Percentiles rank a stretch among this genome's conserved stretches.
Evolutionary conservation across 1,139 yeast genomes (phyloP).

Genomic region (Meyerozyma sp.): DNA sequence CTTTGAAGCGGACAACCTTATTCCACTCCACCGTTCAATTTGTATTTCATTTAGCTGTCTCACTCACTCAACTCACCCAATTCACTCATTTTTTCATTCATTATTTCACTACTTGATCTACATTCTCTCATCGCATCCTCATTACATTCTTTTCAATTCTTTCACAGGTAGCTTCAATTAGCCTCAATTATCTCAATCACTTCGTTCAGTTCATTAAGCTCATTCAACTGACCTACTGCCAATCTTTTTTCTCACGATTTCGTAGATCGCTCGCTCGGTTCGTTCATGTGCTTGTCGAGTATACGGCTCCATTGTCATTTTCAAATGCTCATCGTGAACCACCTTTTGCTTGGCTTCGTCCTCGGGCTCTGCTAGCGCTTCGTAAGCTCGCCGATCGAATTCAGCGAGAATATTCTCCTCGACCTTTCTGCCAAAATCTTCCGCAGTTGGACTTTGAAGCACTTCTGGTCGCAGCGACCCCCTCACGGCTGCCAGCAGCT

Average conservation of each 20-base stretch:
- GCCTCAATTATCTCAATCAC: too few relatives aligned
- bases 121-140: background rate
- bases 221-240: slow-evolving; percentile 2
- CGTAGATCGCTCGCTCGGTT: slow-evolving; percentile 25
- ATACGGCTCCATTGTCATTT: slow-evolving; percentile 23
- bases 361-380: background rate
- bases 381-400: background rate
- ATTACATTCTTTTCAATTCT: too few relatives aligned
- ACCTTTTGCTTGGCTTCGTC: slow-evolving; percentile 9
- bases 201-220: too few relatives aligned
- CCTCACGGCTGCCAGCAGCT: background rate
- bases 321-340: slow-evolving; percentile 23
- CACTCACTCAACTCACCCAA: too few relatives aligned
- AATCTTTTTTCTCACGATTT: slow-evolving; percentile 20
- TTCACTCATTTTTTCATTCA: too few relatives aligned
- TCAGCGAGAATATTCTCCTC: slow-evolving; percentile 16
- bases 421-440: slow-evolving; percentile 19
- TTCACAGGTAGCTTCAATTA: too few relatives aligned
- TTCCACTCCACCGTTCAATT: too few relatives aligned
- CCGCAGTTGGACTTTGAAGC: slow-evolving; percentile 20
- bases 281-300: slow-evolving; percentile 21
- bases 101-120: background rate
- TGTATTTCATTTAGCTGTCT: too few relatives aligned
- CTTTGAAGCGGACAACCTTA: too few relatives aligned
- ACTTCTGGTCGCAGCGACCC: background rate